These are phyloP conservation scores for Saraca asoca DNA, from an alignment of 331 rosid genomes.

Conservation along the genomic window DNA sequence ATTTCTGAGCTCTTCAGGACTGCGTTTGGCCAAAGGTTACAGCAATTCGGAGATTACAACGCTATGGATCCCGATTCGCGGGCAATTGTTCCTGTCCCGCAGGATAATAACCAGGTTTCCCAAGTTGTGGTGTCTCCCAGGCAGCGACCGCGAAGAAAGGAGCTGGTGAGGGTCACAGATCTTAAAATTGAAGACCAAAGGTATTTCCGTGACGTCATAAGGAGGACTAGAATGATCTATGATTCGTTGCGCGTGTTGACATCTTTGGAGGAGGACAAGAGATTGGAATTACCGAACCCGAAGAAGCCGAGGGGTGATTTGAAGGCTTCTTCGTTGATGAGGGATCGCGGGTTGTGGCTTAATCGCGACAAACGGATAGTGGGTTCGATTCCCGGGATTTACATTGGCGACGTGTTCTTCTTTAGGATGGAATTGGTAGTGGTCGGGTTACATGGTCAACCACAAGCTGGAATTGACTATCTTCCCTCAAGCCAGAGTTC, in stretches of 20 bases:
- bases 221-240: slow-evolving; percentile 70
- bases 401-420: slow-evolving; percentile 78
- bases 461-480: slow-evolving; percentile 91
- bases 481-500: slow-evolving; percentile 78
- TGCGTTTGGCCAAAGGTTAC: slow-evolving; percentile 49
- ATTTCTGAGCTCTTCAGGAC: slow-evolving; percentile 62
- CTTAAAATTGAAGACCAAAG: slow-evolving; percentile 55
- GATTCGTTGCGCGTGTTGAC: slow-evolving; percentile 65
- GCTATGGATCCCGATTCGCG: slow-evolving; percentile 49
- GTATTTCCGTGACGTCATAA: slow-evolving; percentile 56
- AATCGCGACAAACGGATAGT: slow-evolving; percentile 91
- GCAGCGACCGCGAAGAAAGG: slow-evolving; percentile 49
- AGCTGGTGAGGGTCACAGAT: slow-evolving; percentile 78
- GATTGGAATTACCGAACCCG: slow-evolving; percentile 15
- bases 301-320: slow-evolving; percentile 60
- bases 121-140: slow-evolving; percentile 33
- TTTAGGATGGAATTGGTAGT: slow-evolving; percentile 85
- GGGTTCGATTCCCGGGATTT: slow-evolving; percentile 84
- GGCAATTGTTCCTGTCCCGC: slow-evolving; percentile 69
- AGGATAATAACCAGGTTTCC: slow-evolving; percentile 34
- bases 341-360: slow-evolving; percentile 69
- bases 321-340: slow-evolving; percentile 61
- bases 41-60: slow-evolving; percentile 33
- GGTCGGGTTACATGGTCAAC: slow-evolving; percentile 83
- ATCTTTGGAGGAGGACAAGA: slow-evolving; percentile 50